Percentiles rank a stretch among this genome's conserved stretches.
phyloP scores from a whole-genome alignment of 139 green algal species.

The Tetraselmis chui region DNA sequence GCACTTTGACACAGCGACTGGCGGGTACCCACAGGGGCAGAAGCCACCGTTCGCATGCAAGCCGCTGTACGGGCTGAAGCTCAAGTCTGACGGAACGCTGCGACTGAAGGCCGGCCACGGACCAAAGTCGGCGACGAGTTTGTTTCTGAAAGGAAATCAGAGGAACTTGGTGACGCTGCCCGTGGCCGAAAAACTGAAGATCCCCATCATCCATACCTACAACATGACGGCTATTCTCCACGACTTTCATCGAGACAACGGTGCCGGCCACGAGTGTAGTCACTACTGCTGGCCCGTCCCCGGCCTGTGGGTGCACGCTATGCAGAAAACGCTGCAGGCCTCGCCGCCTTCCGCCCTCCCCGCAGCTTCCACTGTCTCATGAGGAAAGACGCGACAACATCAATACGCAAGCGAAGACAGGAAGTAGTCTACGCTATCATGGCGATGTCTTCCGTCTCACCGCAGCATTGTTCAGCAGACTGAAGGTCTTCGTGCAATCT shows the following conservation, averaged over 20 bases:
- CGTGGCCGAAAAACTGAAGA: background rate
- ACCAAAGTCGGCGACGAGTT: background rate
- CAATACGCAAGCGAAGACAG: too few species aligned
- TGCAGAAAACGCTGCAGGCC: background rate
- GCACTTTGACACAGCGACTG: slow-evolving; percentile 19
- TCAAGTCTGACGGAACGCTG: background rate
- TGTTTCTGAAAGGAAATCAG: background rate
- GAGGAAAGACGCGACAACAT: too few species aligned
- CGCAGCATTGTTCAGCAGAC: too few species aligned
- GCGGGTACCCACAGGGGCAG: slow-evolving; percentile 8
- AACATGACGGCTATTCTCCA: slow-evolving; percentile 16
- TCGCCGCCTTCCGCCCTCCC: background rate
- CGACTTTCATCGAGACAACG: slow-evolving; percentile 25
- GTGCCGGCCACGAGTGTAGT: slow-evolving; percentile 21
- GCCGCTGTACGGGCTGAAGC: background rate
- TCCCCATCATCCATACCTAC: slow-evolving; percentile 14
- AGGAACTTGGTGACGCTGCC: background rate
- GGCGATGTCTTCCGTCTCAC: too few species aligned
- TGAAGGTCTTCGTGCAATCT: too few species aligned
- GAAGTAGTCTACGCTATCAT: too few species aligned
- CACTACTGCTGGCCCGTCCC: slow-evolving; percentile 17
- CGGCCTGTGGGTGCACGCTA: background rate
- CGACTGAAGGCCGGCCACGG: background rate
- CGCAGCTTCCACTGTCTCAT: background rate
- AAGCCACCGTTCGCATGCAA: slow-evolving; percentile 12